phyloP scores from a whole-genome alignment of 139 green algal species.

The Chlorella sp. region DNA sequence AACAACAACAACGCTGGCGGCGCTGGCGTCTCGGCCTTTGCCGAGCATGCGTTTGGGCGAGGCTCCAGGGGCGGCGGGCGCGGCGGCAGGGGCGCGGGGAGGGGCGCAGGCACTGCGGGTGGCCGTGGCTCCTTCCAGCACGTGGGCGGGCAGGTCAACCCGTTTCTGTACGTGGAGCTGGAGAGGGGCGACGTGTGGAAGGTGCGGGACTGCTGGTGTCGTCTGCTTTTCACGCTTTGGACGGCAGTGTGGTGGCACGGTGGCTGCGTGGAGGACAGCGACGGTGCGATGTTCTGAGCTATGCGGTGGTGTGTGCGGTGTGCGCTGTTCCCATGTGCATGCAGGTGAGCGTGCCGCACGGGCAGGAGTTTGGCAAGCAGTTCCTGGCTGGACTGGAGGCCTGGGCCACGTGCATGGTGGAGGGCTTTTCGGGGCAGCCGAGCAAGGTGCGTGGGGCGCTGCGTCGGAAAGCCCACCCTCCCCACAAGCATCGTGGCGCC shows the following conservation, averaged over 20 bases:
- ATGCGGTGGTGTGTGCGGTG: neutral
- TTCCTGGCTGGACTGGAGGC: slow-evolving; percentile 24
- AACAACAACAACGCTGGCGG: too few species aligned
- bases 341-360: slow-evolving; percentile 14
- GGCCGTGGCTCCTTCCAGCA: too few species aligned
- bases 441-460: too few species aligned
- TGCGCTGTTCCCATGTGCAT: neutral
- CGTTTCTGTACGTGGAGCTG: neutral
- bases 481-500: too few species aligned
- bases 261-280: neutral
- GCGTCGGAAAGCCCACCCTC: too few species aligned
- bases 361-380: slow-evolving; percentile 17
- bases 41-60: too few species aligned
- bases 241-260: neutral
- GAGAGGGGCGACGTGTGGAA: neutral
- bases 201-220: too few species aligned
- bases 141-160: neutral
- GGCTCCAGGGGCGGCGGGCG: too few species aligned
- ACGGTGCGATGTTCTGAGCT: neutral
- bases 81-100: too few species aligned
- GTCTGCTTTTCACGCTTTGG: neutral
- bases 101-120: too few species aligned
- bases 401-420: slow-evolving; percentile 13
- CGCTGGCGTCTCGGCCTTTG: too few species aligned
- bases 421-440: too few species aligned